Evolutionary conservation across 2,329 filamentous ascomycete species (phyloP).

Genomic region (Akanthomyces dipterigenus): DNA sequence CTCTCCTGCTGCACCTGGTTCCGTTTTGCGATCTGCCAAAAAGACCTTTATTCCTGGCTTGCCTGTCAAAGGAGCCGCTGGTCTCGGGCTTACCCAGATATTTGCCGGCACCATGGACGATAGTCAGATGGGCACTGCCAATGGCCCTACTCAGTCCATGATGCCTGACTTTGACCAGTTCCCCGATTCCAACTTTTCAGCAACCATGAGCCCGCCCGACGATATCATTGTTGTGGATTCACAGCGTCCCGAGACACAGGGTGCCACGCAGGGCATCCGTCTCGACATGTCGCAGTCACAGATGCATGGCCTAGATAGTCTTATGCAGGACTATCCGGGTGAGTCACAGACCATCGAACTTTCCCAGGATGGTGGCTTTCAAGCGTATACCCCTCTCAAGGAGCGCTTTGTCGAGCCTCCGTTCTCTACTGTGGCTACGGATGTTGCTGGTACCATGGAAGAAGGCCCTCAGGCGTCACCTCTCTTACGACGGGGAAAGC

Average conservation of each 20-base stretch:
- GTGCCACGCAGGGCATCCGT: conserved; percentile 38
- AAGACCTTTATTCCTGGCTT: conserved; percentile 66
- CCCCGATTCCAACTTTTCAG: conserved; percentile 54
- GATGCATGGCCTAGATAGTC: conserved; percentile 49
- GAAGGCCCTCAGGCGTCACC: conserved; percentile 55
- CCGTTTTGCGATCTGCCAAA: conserved; percentile 60
- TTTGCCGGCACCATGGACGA: conserved; percentile 84
- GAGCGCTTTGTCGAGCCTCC: conserved; percentile 59
- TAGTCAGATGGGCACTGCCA: conserved; percentile 35
- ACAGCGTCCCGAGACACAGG: conserved; percentile 29
- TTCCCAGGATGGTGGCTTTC: conserved; percentile 76
- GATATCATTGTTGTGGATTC: conserved; percentile 46
- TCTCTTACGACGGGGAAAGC: conserved; percentile 51
- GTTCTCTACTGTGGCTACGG: conserved; percentile 64
- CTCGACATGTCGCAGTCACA: conserved; percentile 57
- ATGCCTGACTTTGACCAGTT: conserved; percentile 53
- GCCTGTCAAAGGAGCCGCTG: conserved; percentile 52
- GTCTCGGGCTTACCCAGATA: conserved; percentile 77
- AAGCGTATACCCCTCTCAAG: conserved; percentile 64
- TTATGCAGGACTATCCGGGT: conserved; percentile 44
- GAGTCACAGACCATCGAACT: conserved; percentile 64
- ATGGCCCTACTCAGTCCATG: conserved; percentile 36
- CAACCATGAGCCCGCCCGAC: conserved; percentile 47
- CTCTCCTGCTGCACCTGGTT: conserved; percentile 53
- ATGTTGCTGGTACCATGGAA: conserved; percentile 36